Conservation (phyloP, 768 basidiomycete genomes). For the Cystobasidium ongulense region DNA sequence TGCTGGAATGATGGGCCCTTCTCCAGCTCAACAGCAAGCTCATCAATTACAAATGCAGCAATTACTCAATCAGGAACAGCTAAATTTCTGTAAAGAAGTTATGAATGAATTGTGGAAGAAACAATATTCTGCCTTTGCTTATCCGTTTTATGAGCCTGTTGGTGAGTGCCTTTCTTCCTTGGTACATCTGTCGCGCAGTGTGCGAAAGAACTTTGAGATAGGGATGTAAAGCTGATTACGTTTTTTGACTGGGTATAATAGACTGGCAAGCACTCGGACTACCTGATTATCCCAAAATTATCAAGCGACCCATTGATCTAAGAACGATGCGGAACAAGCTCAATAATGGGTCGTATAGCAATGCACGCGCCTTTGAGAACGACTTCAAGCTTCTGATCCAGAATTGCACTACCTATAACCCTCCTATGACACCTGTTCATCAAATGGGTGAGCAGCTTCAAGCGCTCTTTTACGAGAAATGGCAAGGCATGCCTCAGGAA, state of each 20-base stretch:
- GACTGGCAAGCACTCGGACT: conserved; percentile 71
- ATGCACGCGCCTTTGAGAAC: conserved; percentile 69
- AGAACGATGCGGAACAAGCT: conserved; percentile 79
- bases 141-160: conserved; percentile 88
- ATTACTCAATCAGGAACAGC: conserved; percentile 54
- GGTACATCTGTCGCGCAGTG: background rate
- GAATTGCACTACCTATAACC: conserved; percentile 90
- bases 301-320: conserved; percentile 95
- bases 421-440: conserved; percentile 74
- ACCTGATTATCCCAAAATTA: conserved; percentile 72
- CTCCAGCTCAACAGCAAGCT: conserved; percentile 10
- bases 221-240: conserved; percentile 12
- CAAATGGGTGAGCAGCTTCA: conserved; percentile 77
- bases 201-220: background rate
- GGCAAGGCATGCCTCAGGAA: conserved; percentile 59
- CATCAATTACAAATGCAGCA: conserved; percentile 16
- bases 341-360: conserved; percentile 64
- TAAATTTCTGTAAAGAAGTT: conserved; percentile 70
- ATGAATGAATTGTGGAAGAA: conserved; percentile 69
- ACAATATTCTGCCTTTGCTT: conserved; percentile 62
- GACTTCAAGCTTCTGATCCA: conserved; percentile 92
- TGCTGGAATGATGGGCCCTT: background rate
- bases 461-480: conserved; percentile 83
- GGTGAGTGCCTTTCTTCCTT: conserved; percentile 52
- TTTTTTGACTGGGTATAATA: conserved; percentile 42